Evolutionary conservation across 2,329 filamentous ascomycete genomes (phyloP).

Genomic region (Aspergillus aculeatus): DNA sequence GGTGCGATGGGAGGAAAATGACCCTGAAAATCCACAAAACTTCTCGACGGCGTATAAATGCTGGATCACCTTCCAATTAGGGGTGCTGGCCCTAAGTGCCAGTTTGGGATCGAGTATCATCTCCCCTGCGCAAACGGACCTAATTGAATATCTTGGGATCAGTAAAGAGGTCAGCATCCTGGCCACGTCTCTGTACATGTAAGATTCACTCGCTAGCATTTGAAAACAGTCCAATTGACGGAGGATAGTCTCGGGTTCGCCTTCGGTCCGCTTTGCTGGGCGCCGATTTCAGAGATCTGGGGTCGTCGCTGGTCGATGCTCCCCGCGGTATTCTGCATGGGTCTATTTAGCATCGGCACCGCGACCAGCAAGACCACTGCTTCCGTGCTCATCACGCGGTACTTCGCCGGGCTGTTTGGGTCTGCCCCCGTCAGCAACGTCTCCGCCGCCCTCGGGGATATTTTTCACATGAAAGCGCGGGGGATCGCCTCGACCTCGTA

Average conservation of each 20-base stretch:
- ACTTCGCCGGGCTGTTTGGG: constrained; percentile 48
- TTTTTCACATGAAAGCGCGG: constrained; percentile 39
- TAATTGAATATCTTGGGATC: constrained; percentile 45
- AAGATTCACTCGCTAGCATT: neutral
- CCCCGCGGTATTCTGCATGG: constrained; percentile 43
- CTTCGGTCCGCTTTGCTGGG: constrained; percentile 43
- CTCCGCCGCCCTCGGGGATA: constrained; percentile 45
- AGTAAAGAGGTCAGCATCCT: constrained; percentile 48
- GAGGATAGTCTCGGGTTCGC: constrained; percentile 34
- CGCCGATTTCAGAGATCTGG: constrained; percentile 46
- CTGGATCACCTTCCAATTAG: constrained; percentile 50
- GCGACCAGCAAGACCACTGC: constrained; percentile 40
- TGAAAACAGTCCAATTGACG: neutral
- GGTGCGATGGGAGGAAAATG: constrained; percentile 5
- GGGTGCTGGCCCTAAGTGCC: constrained; percentile 50
- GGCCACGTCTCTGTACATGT: constrained; percentile 48
- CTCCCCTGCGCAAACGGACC: constrained; percentile 45
- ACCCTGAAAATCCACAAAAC: constrained; percentile 46
- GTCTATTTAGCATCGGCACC: constrained; percentile 48
- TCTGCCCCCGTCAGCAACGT: constrained; percentile 46
- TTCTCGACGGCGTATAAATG: constrained; percentile 46
- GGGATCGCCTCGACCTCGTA: constrained; percentile 43
- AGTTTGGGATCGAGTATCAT: constrained; percentile 53
- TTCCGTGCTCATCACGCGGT: constrained; percentile 43
- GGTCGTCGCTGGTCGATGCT: constrained; percentile 48